Base-by-base conservation (phyloP, 2,329 filamentous ascomycete genomes). In the Cordyceps farinosa region DNA sequence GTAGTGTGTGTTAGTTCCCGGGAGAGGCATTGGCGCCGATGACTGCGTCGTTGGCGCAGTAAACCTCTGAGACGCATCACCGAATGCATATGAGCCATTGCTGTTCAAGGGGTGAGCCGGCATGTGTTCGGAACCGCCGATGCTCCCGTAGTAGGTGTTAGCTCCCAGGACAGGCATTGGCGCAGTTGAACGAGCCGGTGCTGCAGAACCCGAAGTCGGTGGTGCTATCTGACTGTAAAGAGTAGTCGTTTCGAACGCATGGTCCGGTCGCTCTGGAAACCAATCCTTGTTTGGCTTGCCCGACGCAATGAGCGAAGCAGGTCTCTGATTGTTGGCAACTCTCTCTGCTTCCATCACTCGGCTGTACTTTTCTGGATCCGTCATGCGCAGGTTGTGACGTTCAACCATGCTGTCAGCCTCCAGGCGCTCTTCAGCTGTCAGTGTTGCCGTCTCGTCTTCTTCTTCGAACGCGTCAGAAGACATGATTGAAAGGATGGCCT, bases 381-480 rank as follows among this genome's bases (percentile, higher is more conserved):
- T 71, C 47, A 66, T n/a, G 2, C 75, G 72, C 34, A 78, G 69
- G 3, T 67, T 65, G 45, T 76, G 73, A 64, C 75, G 36, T n/a
- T 70, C 69, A 27, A 75, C 68, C 67, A 75, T 67, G n/a, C 68
- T 66, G 22, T 83, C 78, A 0, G 85, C 85, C 52, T 87, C 83
- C 50, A 75, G 77, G 10, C 79, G 72, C 66, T 92, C 89, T 58
- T 89, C 85, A 0, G 79, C 77, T 0, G 86, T 87, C 29, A 93
- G 73, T 22, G 69, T 68, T 1, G 70, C 71, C 13, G 81, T 80
- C 56, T 87, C 76, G 63, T 90, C 88, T 66, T 92, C 88, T 67
- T 85, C 81, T 67, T 90, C 87, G 67, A 92, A 91, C 0, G 88
- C 88, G 67, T 94, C 89, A 0, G 88, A 90, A 45, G 88, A 82